Percentiles rank a stretch among this genome's conserved stretches.
Conservation (phyloP, 1,139 yeast species). For the Candida glucosophila region DNA sequence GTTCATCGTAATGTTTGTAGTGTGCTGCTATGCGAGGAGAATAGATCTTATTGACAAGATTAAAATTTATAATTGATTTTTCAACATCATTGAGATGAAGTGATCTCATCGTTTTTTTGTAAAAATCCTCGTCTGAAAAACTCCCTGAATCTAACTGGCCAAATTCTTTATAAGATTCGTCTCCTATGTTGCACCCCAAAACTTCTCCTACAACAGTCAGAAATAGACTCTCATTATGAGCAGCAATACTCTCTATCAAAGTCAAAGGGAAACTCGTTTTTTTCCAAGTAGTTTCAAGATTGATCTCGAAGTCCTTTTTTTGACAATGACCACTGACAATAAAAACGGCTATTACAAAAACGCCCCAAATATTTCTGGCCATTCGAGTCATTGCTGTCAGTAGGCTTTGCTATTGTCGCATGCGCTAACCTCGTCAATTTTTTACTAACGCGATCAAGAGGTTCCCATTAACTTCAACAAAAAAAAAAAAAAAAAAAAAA, state of each 20-base stretch:
- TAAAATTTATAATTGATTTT: conserved; percentile 36
- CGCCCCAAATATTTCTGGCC: too few species aligned
- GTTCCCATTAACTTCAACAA: too few species aligned
- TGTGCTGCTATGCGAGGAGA: conserved; percentile 63
- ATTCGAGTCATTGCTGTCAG: too few species aligned
- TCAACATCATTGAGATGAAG: conserved; percentile 12
- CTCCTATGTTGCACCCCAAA: conserved; percentile 20
- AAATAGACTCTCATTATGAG: conserved; percentile 41
- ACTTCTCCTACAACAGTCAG: conserved; percentile 31
- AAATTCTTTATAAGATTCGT: conserved; percentile 17
- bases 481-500: too few species aligned
- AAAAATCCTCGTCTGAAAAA: conserved; percentile 28
- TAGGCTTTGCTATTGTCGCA: too few species aligned
- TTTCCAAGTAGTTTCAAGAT: conserved; percentile 10
- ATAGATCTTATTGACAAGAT: conserved; percentile 42
- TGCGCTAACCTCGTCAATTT: too few species aligned
- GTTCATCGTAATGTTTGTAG: conserved; percentile 38
- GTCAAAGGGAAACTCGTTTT: conserved; percentile 33
- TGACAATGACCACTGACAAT: too few species aligned
- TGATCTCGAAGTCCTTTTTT: conserved; percentile 5
- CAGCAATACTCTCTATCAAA: conserved; percentile 48
- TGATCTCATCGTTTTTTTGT: conserved; percentile 23
- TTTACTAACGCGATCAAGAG: too few species aligned
- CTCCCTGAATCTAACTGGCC: conserved; percentile 6
- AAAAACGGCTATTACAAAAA: too few species aligned